Evolutionary conservation across 139 green algal species (phyloP).

Genomic region (Eudorina sp.): DNA sequence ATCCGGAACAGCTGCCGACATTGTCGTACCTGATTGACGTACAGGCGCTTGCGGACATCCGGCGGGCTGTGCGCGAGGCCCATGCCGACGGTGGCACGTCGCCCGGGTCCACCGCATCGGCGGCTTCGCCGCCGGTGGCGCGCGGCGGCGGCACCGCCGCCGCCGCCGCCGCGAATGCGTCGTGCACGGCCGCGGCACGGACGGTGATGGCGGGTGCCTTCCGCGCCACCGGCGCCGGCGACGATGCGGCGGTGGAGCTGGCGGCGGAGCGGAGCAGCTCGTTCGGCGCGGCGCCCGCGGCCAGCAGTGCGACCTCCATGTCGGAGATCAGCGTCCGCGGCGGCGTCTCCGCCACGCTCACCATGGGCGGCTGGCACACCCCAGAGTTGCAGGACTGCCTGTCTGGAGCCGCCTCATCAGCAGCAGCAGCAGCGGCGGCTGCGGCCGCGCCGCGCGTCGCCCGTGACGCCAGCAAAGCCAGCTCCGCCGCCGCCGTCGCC

Average conservation of each 20-base stretch:
- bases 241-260: not conserved
- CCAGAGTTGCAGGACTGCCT: not conserved
- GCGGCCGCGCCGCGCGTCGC: too few relatives aligned
- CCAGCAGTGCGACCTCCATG: slow-evolving; percentile 18
- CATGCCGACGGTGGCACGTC: not conserved
- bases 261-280: not conserved
- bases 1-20: slow-evolving; percentile 11
- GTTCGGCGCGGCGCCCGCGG: not conserved
- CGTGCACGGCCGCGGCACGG: not conserved
- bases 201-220: not conserved
- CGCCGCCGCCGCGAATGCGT: not conserved
- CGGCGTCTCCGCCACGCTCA: not conserved
- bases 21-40: slow-evolving; percentile 27
- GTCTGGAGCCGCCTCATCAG: too few relatives aligned
- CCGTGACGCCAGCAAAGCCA: too few relatives aligned
- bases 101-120: not conserved
- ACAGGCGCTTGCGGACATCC: not conserved
- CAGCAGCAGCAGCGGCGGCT: too few relatives aligned
- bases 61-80: not conserved
- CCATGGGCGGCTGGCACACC: not conserved
- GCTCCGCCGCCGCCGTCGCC: too few relatives aligned
- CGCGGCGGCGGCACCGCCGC: not conserved
- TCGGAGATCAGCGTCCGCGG: not conserved
- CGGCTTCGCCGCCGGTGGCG: not conserved
- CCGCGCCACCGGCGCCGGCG: not conserved